A percentile compares a stretch with the other conserved stretches of the same genome.
Conservation (phyloP, 192 early-diverging fungal species). For the Umbelopsis ramanniana region DNA sequence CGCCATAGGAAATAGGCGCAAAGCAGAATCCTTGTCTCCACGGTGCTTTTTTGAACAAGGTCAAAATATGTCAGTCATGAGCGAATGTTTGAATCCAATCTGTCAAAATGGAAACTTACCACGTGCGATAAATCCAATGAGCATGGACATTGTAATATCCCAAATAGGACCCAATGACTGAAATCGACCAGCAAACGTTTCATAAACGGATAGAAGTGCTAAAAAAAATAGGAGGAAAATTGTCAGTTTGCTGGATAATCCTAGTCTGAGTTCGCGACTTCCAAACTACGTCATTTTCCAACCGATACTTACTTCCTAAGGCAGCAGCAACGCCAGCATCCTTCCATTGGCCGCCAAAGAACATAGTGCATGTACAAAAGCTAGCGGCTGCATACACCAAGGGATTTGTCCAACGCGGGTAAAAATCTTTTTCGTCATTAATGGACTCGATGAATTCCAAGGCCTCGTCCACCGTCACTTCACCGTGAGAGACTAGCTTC, state of each 20-base stretch:
- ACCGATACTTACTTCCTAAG: constrained; percentile 47
- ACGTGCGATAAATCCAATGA: constrained; percentile 51
- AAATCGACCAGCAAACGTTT: constrained; percentile 57
- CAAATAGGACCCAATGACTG: constrained; percentile 50
- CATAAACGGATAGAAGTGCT: constrained; percentile 53
- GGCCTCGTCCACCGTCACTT: constrained; percentile 67
- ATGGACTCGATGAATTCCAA: constrained; percentile 66
- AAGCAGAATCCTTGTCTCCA: constrained; percentile 64
- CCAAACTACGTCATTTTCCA: constrained; percentile 22
- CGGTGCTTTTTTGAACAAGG: constrained; percentile 29
- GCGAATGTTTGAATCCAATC: too few relatives aligned
- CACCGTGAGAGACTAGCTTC: constrained; percentile 64
- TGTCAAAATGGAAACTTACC: constrained; percentile 8
- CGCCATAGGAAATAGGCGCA: constrained; percentile 62
- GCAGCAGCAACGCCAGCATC: constrained; percentile 63
- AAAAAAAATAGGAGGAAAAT: background rate
- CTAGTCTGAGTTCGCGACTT: background rate
- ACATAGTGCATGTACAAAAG: constrained; percentile 67
- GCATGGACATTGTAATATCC: constrained; percentile 51
- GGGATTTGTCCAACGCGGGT: constrained; percentile 63
- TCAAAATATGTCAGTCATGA: background rate
- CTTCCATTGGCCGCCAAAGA: constrained; percentile 70
- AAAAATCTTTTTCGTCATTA: constrained; percentile 53
- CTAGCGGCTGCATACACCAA: constrained; percentile 57
- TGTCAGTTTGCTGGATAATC: too few relatives aligned